Evolutionary conservation across 2,329 filamentous ascomycete species (phyloP), one percentile per base, ranked within the genome.

Genomic region (Xylaria sp.): DNA sequence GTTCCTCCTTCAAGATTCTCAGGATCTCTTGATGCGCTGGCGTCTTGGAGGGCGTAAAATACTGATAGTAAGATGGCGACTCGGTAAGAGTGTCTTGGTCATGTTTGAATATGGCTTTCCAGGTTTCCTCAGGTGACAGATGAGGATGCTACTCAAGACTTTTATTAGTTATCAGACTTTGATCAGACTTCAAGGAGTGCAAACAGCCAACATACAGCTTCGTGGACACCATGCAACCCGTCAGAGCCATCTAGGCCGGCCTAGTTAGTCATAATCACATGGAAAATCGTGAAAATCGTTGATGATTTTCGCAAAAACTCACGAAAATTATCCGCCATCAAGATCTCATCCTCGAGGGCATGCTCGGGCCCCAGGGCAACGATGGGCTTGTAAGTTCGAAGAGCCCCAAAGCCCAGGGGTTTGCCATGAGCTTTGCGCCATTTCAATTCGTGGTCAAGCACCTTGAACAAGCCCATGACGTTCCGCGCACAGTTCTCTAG

Each of bases 301-400:
- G 4, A 25, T 16, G 5, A 53, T 51, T 2, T 29, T 37, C 5
- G 59, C 3, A 47, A 32, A 27, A 40, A 63, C 91, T 78, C 81
- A 97, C 93, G 96, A 78, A 98, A 98, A 79, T 94, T 93, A 79
- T 95, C 93, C 1, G 91, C 91, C 82, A 91, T 87, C 77, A 98
- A 85, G 68, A 90, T 85, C 77, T 95, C 91, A 69, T 97, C 93
- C 66, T 93, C 93, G 32, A 99, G 82, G 3, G 96, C 93, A 75
- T 94, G 91, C 68, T 94, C 90, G 1, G 96, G 91, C 1, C 96
- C 96, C 37, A 98, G 88, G 48, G 96, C 93, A 37, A 99, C 89
- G 48, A 97, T 85, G 8, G 94, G 95, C 81, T 93, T 97, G 79
- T 84, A 89, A 16, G 87, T 85, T 73, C 87, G 88, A 80, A 98